Base-by-base conservation (phyloP, 306 rosid genomes). In the Alnus glutinosa region DNA sequence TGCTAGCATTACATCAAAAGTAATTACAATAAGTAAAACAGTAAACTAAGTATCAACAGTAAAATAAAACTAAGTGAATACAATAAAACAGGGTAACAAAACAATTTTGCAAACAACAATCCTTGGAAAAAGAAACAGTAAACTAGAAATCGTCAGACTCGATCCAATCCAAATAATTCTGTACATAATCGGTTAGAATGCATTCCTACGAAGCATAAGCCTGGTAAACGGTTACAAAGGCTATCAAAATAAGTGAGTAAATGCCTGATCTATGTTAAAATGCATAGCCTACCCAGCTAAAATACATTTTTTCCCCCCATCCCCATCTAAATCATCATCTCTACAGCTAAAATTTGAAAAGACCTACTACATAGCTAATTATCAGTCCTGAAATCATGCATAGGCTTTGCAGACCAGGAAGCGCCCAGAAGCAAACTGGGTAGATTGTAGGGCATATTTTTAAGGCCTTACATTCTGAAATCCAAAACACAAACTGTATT, bases 401-500 rank as follows among this genome's bases (percentile, higher is more conserved):
- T 32, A 6, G 69, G 42, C 32, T 55, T 74, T 19, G n/a, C 46
- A 39, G 37, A 15, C 69, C 42, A 23, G 2, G 14, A 11, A 57
- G 19, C 3, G 52, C 52, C 52, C 52, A 2, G 14, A 49, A 49
- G 52, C 52, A 10, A 10, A 49, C 13, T 9, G 15, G 52, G 13
- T 2, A 10, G 11, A 28, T 34, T 18, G 28, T 15, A n/a, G 16
- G 61, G 44, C 55, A 7, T 39, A 51, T 39, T n/a, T 10, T 55
- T 30, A 48, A 48, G 34, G 39, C 50, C 55, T 79, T 72, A 88
- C 88, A 83, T 79, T 84, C 89, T 86, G 83, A 88, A 85, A 76
- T 88, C 91, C 76, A 88, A 66, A 75, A 88, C 89, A 67, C 92
- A 91, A n/a, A 95, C 98, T 64, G 88, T 92, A 70, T 95, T 95